These are phyloP conservation scores for Sequoiadendron giganteum DNA, from an alignment of 75 land plant species.

Conservation along the genomic window DNA sequence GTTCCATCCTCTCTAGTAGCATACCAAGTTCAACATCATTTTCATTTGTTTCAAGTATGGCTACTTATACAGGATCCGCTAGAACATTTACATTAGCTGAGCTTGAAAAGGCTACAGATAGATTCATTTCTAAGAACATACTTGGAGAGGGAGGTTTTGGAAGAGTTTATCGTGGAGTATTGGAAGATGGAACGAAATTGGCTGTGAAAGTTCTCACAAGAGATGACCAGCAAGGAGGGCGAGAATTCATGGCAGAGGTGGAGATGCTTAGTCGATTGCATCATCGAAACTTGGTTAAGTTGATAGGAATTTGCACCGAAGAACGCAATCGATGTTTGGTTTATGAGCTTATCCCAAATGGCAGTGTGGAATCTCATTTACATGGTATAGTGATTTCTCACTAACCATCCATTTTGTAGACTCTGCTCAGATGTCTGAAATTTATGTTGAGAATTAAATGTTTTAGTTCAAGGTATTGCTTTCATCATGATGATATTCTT, in stretches of 20 bases:
- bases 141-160: constrained; percentile 98
- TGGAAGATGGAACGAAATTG: constrained; percentile 79
- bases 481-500: not conserved
- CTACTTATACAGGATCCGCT: constrained; percentile 61
- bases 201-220: constrained; percentile 86
- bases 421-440: not conserved
- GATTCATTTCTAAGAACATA: constrained; percentile 57
- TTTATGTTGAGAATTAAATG: not conserved
- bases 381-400: constrained; percentile 58
- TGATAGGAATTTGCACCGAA: constrained; percentile 91
- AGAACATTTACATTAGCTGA: constrained; percentile 75
- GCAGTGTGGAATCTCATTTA: constrained; percentile 97
- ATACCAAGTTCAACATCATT: constrained; percentile 54
- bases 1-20: constrained; percentile 54
- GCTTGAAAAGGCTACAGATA: constrained; percentile 80
- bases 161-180: constrained; percentile 72
- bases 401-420: not conserved
- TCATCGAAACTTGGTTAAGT: constrained; percentile 92
- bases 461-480: not conserved
- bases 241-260: constrained; percentile 88
- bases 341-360: constrained; percentile 90
- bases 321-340: constrained; percentile 73
- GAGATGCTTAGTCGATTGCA: constrained; percentile 96
- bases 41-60: constrained; percentile 63
- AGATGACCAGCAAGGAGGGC: constrained; percentile 75